Percentiles rank a stretch among this genome's conserved stretches.
Conservation (phyloP, 2,329 filamentous ascomycete genomes). For the Colletotrichum trifolii region DNA sequence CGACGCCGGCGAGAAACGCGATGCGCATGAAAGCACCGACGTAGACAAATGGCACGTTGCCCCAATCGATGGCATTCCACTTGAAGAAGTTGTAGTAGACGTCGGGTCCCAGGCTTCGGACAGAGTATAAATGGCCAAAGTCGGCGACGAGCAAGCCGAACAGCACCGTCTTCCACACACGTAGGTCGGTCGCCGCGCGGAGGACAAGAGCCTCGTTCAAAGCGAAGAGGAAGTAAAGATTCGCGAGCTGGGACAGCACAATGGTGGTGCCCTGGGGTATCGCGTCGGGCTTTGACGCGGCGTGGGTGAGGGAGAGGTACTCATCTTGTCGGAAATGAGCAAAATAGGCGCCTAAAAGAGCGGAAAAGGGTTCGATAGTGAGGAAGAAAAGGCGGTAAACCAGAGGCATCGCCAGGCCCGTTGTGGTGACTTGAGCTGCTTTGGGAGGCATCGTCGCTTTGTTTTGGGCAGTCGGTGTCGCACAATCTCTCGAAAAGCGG, state of each 20-base stretch:
- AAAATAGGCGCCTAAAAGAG: constrained; percentile 64
- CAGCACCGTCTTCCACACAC: constrained; percentile 77
- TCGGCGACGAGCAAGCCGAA: constrained; percentile 79
- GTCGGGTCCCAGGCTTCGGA: constrained; percentile 66
- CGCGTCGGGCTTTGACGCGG: constrained; percentile 58
- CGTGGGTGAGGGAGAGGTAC: constrained; percentile 75
- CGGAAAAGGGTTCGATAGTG: constrained; percentile 72
- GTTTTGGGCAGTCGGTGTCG: background rate
- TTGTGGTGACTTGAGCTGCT: constrained; percentile 21
- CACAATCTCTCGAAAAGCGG: background rate
- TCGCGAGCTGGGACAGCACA: constrained; percentile 79
- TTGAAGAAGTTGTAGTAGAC: constrained; percentile 72
- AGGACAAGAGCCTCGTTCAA: constrained; percentile 82
- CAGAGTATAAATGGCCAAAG: constrained; percentile 77
- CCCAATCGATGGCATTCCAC: constrained; percentile 77
- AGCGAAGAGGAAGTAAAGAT: constrained; percentile 81
- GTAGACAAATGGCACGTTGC: constrained; percentile 78
- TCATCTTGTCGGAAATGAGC: constrained; percentile 59
- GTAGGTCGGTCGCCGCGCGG: constrained; percentile 73
- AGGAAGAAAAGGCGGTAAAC: constrained; percentile 80
- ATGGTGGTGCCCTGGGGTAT: constrained; percentile 72
- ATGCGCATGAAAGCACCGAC: constrained; percentile 69
- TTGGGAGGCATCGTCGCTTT: constrained; percentile 37
- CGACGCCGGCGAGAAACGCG: constrained; percentile 69
- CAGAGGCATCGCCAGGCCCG: constrained; percentile 63